Evolutionary conservation across 306 rosid species (phyloP), one percentile per base, ranked within the genome.

Genomic region (Castanea sativa): DNA sequence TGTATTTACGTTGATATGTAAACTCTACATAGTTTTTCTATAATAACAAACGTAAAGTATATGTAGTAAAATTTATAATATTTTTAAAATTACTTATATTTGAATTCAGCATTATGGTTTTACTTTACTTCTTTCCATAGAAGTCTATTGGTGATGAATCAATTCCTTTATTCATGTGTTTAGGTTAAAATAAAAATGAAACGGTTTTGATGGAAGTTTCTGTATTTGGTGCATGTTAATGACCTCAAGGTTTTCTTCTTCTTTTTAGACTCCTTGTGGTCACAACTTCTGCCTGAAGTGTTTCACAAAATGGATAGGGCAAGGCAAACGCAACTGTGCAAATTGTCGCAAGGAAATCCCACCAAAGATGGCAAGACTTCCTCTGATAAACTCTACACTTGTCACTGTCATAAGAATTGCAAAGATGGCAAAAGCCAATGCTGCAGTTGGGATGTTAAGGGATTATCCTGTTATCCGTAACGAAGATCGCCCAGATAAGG

Each of bases 211-310:
- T 6, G 43, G 21, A 7, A 33, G 51, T 19, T 67, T 18, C 5
- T 67, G 16, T 18, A 18, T 29, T 67, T 32, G 38, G 52, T 6
- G n/a, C 27, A 35, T 1, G 27, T 4, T 18, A 21, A 19, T 9
- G 43, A 8, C n/a, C 77, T 41, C 23, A 7, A 38, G 11, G 45
- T 38, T 38, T 38, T 11, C 45, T 38, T 38, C 57, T 7, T 75
- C 18, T 33, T 33, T 67, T 19, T 81, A 94, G 98, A 90, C 96
- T 1, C 92, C 97, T 2, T 94, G 98, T 21, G 98, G 96, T 10
- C 97, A 92, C 91, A 92, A 89, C 65, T 92, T 88, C 25, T 94
- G 98, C 60, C 16, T 94, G 76, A 85, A 58, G 79, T 94, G 98
- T 75, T 94, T 94, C 69, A 76, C 87, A 83, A 94, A 88, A 27